Evolutionary conservation across 169 alveolate genomes (phyloP).

Genomic region (Eimeria praecox): DNA sequence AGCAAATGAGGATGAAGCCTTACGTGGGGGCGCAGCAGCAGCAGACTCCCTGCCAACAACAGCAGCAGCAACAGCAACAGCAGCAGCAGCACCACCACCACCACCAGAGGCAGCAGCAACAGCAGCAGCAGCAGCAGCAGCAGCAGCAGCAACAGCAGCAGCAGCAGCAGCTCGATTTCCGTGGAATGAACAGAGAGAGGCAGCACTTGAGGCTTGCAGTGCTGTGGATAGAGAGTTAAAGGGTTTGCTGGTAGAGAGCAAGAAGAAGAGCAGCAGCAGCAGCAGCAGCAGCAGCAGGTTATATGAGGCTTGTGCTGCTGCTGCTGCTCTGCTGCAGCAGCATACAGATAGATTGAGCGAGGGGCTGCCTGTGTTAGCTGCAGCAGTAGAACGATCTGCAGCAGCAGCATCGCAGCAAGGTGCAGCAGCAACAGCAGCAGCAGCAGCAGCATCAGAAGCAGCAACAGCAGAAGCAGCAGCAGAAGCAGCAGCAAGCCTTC

Average conservation of each 20-base stretch:
- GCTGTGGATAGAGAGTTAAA: conserved; percentile 11
- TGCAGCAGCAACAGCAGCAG: conserved; percentile 40
- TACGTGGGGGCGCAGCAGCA: neutral
- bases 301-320: conserved; percentile 50
- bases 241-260: conserved; percentile 36
- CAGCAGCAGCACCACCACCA: neutral
- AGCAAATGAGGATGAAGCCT: neutral
- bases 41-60: neutral
- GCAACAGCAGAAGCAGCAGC: conserved; percentile 67
- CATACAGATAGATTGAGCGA: conserved; percentile 41
- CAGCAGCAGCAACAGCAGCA: conserved; percentile 58
- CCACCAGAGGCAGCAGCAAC: neutral
- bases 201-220: conserved; percentile 42
- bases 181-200: conserved; percentile 7
- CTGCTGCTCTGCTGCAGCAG: conserved; percentile 55
- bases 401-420: conserved; percentile 17
- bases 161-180: conserved; percentile 61
- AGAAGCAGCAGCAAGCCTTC: conserved; percentile 70
- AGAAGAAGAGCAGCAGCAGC: conserved; percentile 69
- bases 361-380: conserved; percentile 52
- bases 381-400: conserved; percentile 39
- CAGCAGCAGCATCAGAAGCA: neutral
- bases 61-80: neutral
- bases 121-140: conserved; percentile 49
- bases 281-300: conserved; percentile 59